These are phyloP conservation scores for Populus simonii DNA, from an alignment of 345 rosid species.

Conservation along the genomic window DNA sequence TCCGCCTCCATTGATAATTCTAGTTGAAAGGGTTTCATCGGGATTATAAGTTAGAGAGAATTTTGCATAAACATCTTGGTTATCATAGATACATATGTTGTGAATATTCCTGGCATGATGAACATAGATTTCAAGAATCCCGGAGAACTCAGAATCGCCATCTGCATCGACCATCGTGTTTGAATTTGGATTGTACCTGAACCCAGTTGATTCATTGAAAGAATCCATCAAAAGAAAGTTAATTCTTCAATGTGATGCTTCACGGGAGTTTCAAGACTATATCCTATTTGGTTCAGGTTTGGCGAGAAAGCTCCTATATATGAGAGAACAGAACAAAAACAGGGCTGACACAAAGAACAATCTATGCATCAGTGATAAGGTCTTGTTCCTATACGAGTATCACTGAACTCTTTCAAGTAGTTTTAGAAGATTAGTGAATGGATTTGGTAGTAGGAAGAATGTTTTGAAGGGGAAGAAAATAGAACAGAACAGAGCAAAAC, in stretches of 20 bases:
- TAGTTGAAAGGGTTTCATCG: constrained; percentile 74
- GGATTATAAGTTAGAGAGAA: constrained; percentile 91
- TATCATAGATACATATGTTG: constrained; percentile 93
- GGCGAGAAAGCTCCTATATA: not conserved
- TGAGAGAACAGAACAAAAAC: not conserved
- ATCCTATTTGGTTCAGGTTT: not conserved
- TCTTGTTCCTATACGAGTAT: not conserved
- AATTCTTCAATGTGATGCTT: not conserved
- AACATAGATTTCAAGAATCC: constrained; percentile 69
- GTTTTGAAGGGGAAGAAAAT: not conserved
- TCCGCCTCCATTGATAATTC: constrained; percentile 76
- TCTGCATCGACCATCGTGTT: constrained; percentile 28
- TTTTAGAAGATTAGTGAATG: not conserved
- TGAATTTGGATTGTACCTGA: constrained; percentile 34
- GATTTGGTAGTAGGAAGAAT: not conserved
- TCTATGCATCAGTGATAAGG: not conserved
- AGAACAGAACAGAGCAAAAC: constrained; percentile 11
- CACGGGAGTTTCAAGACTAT: not conserved
- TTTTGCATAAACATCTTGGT: constrained; percentile 94
- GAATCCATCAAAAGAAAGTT: constrained; percentile 41
- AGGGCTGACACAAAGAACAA: not conserved
- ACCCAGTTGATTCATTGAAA: constrained; percentile 46
- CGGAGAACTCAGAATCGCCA: constrained; percentile 43
- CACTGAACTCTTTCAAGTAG: not conserved
- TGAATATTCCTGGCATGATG: constrained; percentile 94